A percentile compares a stretch with the other conserved stretches of the same genome.
phyloP scores from a whole-genome alignment of 2,329 filamentous ascomycete species.

The Calonectria montana region DNA sequence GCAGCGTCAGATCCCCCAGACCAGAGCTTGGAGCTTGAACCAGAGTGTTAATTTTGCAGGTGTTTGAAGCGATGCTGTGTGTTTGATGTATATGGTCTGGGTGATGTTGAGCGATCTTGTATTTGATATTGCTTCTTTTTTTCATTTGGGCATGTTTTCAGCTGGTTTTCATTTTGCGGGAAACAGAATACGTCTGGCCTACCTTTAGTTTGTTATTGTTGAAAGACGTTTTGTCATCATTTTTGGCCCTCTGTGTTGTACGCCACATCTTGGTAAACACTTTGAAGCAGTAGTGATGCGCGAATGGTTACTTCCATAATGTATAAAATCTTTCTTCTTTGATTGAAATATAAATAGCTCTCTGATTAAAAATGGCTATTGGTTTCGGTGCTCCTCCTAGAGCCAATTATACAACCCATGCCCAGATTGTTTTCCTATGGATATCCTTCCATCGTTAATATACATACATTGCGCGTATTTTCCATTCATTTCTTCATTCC shows the following conservation, averaged over 20 bases:
- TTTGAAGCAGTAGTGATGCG: neutral
- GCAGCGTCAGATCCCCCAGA: constrained; percentile 38
- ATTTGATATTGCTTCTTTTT: neutral
- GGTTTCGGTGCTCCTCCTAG: no score
- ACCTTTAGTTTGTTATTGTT: neutral
- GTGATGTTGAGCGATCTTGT: neutral
- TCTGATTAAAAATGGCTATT: neutral
- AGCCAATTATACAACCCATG: neutral
- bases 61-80: neutral
- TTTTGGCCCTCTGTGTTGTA: neutral
- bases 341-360: no score
- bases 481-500: neutral
- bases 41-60: constrained; percentile 24
- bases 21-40: constrained; percentile 39
- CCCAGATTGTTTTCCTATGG: neutral
- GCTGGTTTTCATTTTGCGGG: neutral
- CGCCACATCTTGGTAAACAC: neutral
- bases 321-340: neutral
- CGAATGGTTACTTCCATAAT: neutral
- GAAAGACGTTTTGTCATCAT: neutral
- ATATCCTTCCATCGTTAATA: neutral
- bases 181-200: neutral
- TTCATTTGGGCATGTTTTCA: neutral
- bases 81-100: neutral
- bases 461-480: neutral